Conservation (phyloP, 2,329 filamentous ascomycete species). For the Trichoderma guizhouense region DNA sequence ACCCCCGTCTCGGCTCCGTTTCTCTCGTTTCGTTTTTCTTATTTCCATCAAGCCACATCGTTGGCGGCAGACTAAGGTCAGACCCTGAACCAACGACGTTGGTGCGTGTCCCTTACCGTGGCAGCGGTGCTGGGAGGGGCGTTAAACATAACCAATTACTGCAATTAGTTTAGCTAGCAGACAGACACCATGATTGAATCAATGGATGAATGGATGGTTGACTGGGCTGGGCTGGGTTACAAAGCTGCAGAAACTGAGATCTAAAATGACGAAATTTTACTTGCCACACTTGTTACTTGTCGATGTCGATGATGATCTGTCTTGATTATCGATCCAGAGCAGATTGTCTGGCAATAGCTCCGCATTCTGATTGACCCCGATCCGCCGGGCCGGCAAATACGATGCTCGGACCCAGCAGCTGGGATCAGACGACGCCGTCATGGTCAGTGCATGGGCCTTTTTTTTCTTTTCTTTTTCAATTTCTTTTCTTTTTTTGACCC, state of each 20-base stretch:
- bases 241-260: neutral
- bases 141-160: neutral
- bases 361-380: neutral
- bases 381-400: neutral
- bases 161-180: neutral
- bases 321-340: neutral
- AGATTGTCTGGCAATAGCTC: neutral
- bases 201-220: neutral
- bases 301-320: neutral
- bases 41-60: neutral
- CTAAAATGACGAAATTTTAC: neutral
- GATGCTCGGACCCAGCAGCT: neutral
- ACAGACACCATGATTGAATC: neutral
- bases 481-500: neutral
- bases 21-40: neutral
- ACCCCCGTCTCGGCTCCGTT: neutral
- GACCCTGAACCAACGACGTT: neutral
- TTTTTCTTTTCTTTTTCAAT: neutral
- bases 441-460: neutral
- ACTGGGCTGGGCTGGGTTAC: neutral
- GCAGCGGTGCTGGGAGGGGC: slow-evolving; percentile 11
- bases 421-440: neutral
- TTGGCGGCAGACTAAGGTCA: neutral
- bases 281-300: neutral
- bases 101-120: slow-evolving; percentile 6